A percentile compares a stretch with the other conserved stretches of the same genome.
phyloP scores from a whole-genome alignment of 1,139 yeast genomes.

The Candida albicans region DNA sequence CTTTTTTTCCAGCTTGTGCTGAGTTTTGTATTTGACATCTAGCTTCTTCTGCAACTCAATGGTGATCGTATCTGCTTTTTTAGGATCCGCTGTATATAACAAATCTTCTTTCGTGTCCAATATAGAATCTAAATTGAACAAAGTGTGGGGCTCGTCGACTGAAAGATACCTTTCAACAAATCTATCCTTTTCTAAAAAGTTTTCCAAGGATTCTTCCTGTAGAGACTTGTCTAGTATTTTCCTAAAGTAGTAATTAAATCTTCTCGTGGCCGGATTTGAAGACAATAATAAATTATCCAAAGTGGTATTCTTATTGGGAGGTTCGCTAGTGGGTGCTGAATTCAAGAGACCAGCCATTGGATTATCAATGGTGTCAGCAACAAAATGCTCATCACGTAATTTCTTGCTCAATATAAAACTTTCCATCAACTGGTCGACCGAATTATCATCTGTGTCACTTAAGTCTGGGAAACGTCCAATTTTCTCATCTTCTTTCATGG shows the following conservation, averaged over 20 bases:
- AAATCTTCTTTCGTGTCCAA: constrained; percentile 19
- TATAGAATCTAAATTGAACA: constrained; percentile 34
- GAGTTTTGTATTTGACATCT: constrained; percentile 10
- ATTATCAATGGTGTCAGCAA: constrained; percentile 9
- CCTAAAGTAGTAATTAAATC: constrained; percentile 27
- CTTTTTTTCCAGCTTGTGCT: constrained; percentile 17
- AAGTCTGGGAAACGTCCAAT: constrained; percentile 60
- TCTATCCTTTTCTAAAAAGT: constrained; percentile 24
- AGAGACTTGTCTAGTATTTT: constrained; percentile 29
- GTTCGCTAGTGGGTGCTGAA: constrained; percentile 9
- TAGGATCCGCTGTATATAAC: constrained; percentile 7
- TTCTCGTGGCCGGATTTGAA: constrained; percentile 32
- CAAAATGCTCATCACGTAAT: constrained; percentile 8
- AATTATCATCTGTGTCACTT: constrained; percentile 2
- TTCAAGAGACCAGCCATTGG: constrained; percentile 9
- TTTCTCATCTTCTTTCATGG: constrained; percentile 78
- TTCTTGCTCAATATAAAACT: constrained; percentile 12
- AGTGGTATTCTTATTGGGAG: constrained; percentile 5
- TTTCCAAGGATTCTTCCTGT: constrained; percentile 19
- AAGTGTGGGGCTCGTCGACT: constrained; percentile 21
- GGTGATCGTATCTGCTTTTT: constrained; percentile 2
- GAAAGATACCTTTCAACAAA: constrained; percentile 31
- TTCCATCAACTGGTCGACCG: constrained; percentile 13
- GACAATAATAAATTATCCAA: constrained; percentile 22
- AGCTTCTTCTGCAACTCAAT: constrained; percentile 6